Percentiles rank a stretch among this genome's conserved stretches.
Evolutionary conservation across 2,329 filamentous ascomycete genomes (phyloP).

Genomic region (Pseudopithomyces maydicus): DNA sequence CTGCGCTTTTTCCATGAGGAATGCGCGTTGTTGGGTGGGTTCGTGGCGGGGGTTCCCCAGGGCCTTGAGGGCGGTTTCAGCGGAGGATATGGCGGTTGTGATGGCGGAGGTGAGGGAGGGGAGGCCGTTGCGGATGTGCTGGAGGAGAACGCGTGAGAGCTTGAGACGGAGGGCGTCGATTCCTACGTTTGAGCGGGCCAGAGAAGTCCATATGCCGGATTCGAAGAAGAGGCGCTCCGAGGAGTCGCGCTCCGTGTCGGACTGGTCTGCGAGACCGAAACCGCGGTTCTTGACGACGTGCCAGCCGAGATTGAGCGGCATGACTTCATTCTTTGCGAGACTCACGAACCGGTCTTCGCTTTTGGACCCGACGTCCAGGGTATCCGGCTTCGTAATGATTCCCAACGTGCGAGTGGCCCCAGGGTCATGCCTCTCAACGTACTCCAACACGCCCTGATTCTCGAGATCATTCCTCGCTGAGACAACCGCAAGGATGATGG

Average conservation of each 20-base stretch:
- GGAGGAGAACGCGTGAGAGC: constrained; percentile 35
- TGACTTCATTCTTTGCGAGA: constrained; percentile 40
- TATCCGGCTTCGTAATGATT: constrained; percentile 53
- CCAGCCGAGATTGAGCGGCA: constrained; percentile 42
- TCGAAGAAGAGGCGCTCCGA: constrained; percentile 30
- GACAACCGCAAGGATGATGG: constrained; percentile 55
- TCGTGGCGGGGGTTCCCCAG: constrained; percentile 26
- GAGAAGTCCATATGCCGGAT: constrained; percentile 20
- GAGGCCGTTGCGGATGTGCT: constrained; percentile 37
- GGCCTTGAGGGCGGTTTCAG: constrained; percentile 18
- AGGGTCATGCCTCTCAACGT: constrained; percentile 10
- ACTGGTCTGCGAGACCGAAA: constrained; percentile 21
- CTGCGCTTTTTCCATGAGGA: constrained; percentile 25
- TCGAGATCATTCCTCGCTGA: constrained; percentile 48
- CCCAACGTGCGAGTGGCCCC: constrained; percentile 44
- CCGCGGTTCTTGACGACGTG: constrained; percentile 45
- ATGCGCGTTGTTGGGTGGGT: constrained; percentile 24
- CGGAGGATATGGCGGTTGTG: constrained; percentile 16
- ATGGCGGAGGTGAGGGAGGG: constrained; percentile 26
- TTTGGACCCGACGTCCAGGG: constrained; percentile 30
- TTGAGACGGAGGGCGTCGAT: constrained; percentile 34
- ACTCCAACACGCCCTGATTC: constrained; percentile 45
- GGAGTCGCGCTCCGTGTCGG: constrained; percentile 28
- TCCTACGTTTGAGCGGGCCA: constrained; percentile 29
- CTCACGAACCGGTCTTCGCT: constrained; percentile 23